Evolutionary conservation across 2,329 filamentous ascomycete genomes (phyloP).

Genomic region (Rhynchosporium graminicola): DNA sequence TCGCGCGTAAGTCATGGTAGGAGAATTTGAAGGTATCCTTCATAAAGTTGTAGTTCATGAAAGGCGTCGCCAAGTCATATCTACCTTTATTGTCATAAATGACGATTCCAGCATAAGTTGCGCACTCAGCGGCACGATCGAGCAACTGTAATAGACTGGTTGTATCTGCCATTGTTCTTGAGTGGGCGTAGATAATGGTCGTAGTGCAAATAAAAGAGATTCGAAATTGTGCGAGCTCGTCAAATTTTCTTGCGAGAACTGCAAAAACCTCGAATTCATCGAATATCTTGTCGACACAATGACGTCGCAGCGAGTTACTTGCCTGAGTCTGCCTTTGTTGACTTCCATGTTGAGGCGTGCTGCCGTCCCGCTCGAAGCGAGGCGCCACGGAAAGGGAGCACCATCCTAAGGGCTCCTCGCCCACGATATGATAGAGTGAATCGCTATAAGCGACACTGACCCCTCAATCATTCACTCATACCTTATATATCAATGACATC

Average conservation of each 20-base stretch:
- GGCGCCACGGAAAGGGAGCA: background rate
- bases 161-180: background rate
- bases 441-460: background rate
- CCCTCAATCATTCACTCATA: background rate
- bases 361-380: background rate
- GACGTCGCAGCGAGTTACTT: background rate
- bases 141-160: background rate
- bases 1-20: background rate
- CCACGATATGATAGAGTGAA: background rate
- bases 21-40: background rate
- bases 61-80: background rate
- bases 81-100: background rate
- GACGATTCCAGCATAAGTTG: background rate
- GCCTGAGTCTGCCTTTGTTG: background rate
- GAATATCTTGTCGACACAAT: background rate
- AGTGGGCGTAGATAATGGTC: background rate
- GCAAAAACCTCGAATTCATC: background rate
- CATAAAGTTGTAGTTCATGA: background rate
- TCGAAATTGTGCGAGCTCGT: background rate
- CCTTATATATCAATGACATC: background rate
- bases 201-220: background rate
- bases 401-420: background rate
- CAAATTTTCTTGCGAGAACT: background rate
- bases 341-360: background rate
- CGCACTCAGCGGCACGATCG: background rate